Percentiles rank a stretch among this genome's conserved stretches.
These are phyloP conservation scores for Aspergillus viridinutans DNA, from an alignment of 2,329 filamentous ascomycete genomes.

Conservation along the genomic window DNA sequence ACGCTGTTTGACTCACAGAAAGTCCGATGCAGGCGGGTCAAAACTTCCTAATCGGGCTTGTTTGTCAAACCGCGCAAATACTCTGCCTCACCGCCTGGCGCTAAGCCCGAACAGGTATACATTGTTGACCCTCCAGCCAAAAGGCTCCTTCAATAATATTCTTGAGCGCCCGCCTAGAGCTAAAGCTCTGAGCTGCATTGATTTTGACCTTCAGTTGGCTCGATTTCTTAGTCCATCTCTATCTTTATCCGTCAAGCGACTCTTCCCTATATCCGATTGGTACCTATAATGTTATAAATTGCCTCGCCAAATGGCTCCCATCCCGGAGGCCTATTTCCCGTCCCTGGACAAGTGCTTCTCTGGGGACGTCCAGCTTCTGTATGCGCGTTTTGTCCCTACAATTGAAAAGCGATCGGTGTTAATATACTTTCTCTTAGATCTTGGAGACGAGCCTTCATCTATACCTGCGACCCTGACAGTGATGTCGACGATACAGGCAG, in stretches of 20 bases:
- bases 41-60: slow-evolving; percentile 13
- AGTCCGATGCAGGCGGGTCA: slow-evolving; percentile 7
- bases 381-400: slow-evolving; percentile 21
- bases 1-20: slow-evolving; percentile 5
- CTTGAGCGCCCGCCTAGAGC: slow-evolving; percentile 23
- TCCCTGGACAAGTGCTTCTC: slow-evolving; percentile 79
- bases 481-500: slow-evolving; percentile 52
- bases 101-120: slow-evolving; percentile 36
- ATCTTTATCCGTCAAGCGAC: slow-evolving; percentile 2
- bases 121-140: slow-evolving; percentile 35
- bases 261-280: slow-evolving; percentile 10
- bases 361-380: slow-evolving; percentile 77
- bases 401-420: slow-evolving; percentile 13
- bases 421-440: slow-evolving; percentile 45
- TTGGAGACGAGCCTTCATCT: slow-evolving; percentile 55
- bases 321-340: slow-evolving; percentile 73
- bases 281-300: slow-evolving; percentile 40
- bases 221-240: slow-evolving; percentile 1
- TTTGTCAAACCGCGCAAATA: slow-evolving; percentile 18
- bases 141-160: slow-evolving; percentile 27
- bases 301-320: slow-evolving; percentile 59
- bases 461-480: slow-evolving; percentile 41
- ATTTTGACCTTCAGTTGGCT: background rate
- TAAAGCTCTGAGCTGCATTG: slow-evolving; percentile 11
- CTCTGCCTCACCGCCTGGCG: slow-evolving; percentile 24